A percentile compares a stretch with the other conserved stretches of the same genome.
Conservation (phyloP, 2,329 filamentous ascomycete species). For the Pestalotiopsis sp. region DNA sequence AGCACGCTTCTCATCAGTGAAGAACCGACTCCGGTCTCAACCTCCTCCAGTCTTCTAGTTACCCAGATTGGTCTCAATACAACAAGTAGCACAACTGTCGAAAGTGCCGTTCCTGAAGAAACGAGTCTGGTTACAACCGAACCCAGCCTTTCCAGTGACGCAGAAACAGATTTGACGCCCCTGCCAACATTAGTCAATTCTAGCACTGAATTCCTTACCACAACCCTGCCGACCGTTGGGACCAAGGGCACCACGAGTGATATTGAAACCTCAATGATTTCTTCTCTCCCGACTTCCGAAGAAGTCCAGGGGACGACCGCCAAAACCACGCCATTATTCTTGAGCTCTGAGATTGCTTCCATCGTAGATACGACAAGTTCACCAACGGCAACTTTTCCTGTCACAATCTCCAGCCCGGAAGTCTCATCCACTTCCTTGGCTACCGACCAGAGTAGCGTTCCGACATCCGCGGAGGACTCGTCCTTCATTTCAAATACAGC, state of each 20-base stretch:
- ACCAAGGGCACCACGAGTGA: background rate
- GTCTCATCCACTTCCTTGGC: too few relatives aligned
- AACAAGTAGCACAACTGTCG: too few relatives aligned
- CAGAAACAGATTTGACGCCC: background rate
- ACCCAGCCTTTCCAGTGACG: background rate
- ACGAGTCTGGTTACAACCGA: too few relatives aligned
- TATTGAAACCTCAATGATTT: background rate
- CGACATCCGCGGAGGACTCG: too few relatives aligned
- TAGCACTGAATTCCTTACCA: background rate
- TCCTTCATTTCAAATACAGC: too few relatives aligned
- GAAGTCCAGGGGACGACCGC: background rate
- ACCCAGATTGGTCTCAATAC: too few relatives aligned
- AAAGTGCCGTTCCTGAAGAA: too few relatives aligned
- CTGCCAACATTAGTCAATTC: background rate
- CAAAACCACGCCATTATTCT: background rate
- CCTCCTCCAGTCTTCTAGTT: background rate
- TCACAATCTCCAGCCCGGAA: too few relatives aligned
- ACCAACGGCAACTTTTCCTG: too few relatives aligned
- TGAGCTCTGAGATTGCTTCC: background rate
- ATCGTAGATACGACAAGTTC: too few relatives aligned
- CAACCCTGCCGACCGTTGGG: background rate
- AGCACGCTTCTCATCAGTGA: too few relatives aligned
- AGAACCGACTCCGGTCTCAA: background rate
- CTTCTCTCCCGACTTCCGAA: background rate
- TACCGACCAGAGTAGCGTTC: too few relatives aligned